Evolutionary conservation across 495 filamentous ascomycete species (phyloP).

Genomic region (Monascus purpureus): DNA sequence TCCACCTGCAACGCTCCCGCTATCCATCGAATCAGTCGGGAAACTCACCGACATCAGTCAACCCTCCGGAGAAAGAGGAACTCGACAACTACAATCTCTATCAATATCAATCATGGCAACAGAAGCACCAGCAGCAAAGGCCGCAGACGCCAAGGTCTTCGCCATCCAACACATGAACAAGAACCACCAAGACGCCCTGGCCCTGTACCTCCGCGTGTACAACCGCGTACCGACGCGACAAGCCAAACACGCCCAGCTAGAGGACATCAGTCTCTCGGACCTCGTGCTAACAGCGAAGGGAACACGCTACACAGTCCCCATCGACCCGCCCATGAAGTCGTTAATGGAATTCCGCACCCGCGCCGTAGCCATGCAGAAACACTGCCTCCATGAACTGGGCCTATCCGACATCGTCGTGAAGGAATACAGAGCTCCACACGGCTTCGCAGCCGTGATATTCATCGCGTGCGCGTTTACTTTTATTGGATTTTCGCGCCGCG

Average conservation of each 20-base stretch:
- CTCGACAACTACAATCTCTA: no score
- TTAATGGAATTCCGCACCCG: conserved; percentile 47
- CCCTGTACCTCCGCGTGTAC: conserved; percentile 53
- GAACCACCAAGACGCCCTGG: conserved; percentile 54
- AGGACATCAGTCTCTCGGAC: conserved; percentile 42
- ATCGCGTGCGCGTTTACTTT: conserved; percentile 28
- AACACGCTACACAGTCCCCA: conserved; percentile 39
- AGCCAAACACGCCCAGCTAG: conserved; percentile 37
- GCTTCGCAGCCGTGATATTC: conserved; percentile 26
- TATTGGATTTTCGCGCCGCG: conserved; percentile 27
- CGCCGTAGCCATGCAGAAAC: conserved; percentile 54
- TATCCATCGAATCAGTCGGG: no score
- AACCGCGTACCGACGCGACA: conserved; percentile 29
- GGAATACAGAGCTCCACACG: conserved; percentile 35
- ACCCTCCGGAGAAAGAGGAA: no score
- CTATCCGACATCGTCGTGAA: conserved; percentile 42
- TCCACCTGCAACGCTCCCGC: no score
- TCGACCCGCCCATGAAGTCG: conserved; percentile 47
- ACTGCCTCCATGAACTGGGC: conserved; percentile 37
- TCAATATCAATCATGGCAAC: background rate
- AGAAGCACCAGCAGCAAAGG: background rate
- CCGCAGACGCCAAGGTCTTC: conserved; percentile 32
- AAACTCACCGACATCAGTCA: no score
- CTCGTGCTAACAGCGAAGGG: conserved; percentile 38
- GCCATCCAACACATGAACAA: conserved; percentile 72